phyloP scores from a whole-genome alignment of 2,329 filamentous ascomycete genomes.

The Cladosporium halotolerans region DNA sequence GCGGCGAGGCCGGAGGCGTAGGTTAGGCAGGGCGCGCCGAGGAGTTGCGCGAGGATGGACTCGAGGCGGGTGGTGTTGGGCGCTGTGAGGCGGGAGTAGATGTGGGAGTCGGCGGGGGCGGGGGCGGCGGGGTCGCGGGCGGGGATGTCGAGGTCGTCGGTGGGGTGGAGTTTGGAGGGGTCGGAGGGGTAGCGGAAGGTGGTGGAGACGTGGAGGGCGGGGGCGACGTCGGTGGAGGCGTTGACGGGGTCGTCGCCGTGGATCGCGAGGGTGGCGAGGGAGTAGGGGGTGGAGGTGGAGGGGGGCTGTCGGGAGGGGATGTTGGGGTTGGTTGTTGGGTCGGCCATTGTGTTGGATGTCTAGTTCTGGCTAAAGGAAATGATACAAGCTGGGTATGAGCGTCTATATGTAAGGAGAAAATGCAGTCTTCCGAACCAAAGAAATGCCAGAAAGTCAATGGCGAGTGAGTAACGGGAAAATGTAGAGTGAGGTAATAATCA shows the following conservation, averaged over 20 bases:
- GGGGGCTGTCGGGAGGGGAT: conserved; percentile 12
- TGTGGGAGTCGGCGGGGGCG: conserved; percentile 55
- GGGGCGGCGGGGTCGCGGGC: conserved; percentile 25
- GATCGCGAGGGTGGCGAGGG: conserved; percentile 28
- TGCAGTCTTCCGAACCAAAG: too few relatives aligned
- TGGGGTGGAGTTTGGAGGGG: conserved; percentile 53
- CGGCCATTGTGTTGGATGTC: background rate
- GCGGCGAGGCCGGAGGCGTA: conserved; percentile 83
- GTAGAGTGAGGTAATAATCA: background rate
- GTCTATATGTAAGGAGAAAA: background rate
- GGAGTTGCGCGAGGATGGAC: conserved; percentile 66
- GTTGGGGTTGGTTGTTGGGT: conserved; percentile 16
- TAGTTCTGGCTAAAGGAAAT: too few relatives aligned
- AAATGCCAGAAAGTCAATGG: background rate
- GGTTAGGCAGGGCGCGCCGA: conserved; percentile 64
- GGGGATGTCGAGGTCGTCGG: conserved; percentile 21
- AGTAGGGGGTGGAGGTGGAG: conserved; percentile 15
- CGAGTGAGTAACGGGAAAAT: background rate
- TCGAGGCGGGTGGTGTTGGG: conserved; percentile 84
- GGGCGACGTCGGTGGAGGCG: conserved; percentile 63
- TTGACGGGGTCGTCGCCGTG: conserved; percentile 33
- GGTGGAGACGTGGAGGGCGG: conserved; percentile 83
- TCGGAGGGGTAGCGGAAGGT: conserved; percentile 77
- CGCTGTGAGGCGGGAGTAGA: conserved; percentile 75
- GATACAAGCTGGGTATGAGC: background rate